Percentiles rank a stretch among this genome's conserved stretches.
phyloP scores from a whole-genome alignment of 73 alveolate genomes.

The Paramecium octaurelia region DNA sequence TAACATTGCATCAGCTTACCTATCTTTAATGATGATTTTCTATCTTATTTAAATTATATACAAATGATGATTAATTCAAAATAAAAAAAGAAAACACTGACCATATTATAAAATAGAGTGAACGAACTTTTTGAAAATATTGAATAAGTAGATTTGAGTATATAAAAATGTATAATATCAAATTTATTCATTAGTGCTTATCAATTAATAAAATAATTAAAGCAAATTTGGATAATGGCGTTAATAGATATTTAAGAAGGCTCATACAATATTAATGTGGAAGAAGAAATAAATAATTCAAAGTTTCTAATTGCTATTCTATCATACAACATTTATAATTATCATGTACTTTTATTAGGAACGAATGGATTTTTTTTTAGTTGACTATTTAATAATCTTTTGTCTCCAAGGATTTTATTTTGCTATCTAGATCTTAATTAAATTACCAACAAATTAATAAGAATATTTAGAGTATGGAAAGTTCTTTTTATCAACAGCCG shows the following conservation, averaged over 20 bases:
- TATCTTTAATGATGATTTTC: not conserved
- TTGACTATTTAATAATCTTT: not conserved
- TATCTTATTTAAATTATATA: not conserved
- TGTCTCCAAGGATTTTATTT: not conserved
- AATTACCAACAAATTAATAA: not conserved
- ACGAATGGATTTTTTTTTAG: not conserved
- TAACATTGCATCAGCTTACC: not conserved
- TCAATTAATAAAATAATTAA: not conserved
- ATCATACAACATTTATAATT: not conserved
- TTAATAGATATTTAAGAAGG: not conserved
- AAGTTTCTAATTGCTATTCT: not conserved
- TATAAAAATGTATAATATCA: not conserved
- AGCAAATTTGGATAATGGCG: slow-evolving; percentile 9
- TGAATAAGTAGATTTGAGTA: slow-evolving; percentile 5
- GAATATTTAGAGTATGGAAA: not conserved
- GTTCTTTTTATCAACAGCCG: not conserved
- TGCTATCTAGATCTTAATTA: not conserved
- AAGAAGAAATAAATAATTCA: not conserved
- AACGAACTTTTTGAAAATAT: slow-evolving; percentile 3
- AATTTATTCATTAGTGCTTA: not conserved
- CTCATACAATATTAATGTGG: slow-evolving; percentile 17
- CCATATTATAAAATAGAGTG: not conserved
- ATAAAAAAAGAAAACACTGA: not conserved
- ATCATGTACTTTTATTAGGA: not conserved
- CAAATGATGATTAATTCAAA: not conserved